Evolutionary conservation across 495 filamentous ascomycete species (phyloP), one percentile per base, ranked within the genome.

Genomic region (Letharia columbiana): DNA sequence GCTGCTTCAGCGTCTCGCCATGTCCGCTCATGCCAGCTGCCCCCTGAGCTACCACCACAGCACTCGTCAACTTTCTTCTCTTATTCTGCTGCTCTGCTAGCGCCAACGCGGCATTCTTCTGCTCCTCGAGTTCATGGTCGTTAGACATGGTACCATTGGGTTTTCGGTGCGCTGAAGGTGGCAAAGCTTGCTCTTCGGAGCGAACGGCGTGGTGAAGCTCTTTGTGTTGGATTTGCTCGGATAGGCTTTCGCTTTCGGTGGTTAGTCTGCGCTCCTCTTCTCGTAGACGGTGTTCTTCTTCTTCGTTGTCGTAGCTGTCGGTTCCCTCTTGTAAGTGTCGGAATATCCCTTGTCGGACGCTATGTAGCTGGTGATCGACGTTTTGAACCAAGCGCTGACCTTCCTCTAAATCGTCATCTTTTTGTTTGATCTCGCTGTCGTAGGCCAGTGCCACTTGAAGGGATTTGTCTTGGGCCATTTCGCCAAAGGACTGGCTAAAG

Each of bases 171-270:
- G 69, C 66, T 31, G 60, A 50, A 2, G 67, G 23, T 37, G 69
- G 69, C n/a, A 66, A 37, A 4, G 18, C 59, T 37, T 58, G 47
- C 40, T 72, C 71, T 58, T 63, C 66, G 35, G 35, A 45, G 20
- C 71, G 62, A 10, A 73, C 66, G 20, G 47, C 65, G n/a, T 60
- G 45, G 17, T 73, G 71, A 9, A 73, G 60, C 33, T 65, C 64
- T 35, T 60, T 60, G 44, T 73, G 69, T 54, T 73, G 71, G 17
- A 64, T 42, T 37, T 69, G 62, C 49, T 73, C 71, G n/a, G 58
- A 59, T 40, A 69, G 62, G 39, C 70, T 68, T 44, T 67, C 67
- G 17, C 28, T 54, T 6, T 31, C 59, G n/a, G 23, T 44, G 7
- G 7, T 39, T 12, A 68, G 54, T 0, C 44, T 60, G 33, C 62